Evolutionary conservation across 495 filamentous ascomycete genomes (phyloP).

Genomic region (Trichoderma reesei): DNA sequence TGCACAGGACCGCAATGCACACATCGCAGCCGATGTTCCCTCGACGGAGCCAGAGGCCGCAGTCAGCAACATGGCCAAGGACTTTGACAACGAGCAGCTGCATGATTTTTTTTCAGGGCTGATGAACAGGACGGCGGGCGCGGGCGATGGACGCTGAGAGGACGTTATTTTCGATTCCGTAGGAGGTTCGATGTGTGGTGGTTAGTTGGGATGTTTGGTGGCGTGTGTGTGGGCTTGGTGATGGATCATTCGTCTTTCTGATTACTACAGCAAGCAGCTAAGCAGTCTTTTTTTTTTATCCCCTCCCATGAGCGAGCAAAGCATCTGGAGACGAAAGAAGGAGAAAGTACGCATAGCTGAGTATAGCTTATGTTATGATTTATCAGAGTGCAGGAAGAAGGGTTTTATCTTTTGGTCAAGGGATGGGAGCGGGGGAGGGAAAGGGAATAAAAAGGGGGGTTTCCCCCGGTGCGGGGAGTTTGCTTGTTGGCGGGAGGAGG

Average conservation of each 20-base stretch:
- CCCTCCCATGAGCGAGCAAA: neutral
- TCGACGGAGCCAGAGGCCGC: conserved; percentile 22
- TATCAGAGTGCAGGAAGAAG: neutral
- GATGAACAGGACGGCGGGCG: conserved; percentile 29
- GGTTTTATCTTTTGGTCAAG: neutral
- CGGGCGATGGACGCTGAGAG: conserved; percentile 9
- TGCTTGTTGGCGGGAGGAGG: neutral
- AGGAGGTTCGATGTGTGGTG: too few species aligned
- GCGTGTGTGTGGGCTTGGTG: neutral
- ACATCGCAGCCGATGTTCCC: conserved; percentile 26
- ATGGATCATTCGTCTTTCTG: neutral
- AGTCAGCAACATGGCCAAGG: conserved; percentile 23
- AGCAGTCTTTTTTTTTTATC: neutral
- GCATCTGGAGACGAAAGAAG: neutral
- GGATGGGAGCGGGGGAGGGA: neutral
- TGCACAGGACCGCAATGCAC: conserved; percentile 36
- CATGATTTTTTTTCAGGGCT: conserved; percentile 41
- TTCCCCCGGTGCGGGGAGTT: too few species aligned
- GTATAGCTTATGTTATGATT: neutral
- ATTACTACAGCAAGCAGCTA: neutral
- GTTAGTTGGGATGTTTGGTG: neutral
- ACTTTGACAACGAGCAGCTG: conserved; percentile 38
- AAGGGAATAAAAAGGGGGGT: neutral
- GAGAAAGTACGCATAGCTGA: neutral
- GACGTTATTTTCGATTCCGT: too few species aligned